Conservation (phyloP, 2,329 filamentous ascomycete species). For the Metarhizium humberi region DNA sequence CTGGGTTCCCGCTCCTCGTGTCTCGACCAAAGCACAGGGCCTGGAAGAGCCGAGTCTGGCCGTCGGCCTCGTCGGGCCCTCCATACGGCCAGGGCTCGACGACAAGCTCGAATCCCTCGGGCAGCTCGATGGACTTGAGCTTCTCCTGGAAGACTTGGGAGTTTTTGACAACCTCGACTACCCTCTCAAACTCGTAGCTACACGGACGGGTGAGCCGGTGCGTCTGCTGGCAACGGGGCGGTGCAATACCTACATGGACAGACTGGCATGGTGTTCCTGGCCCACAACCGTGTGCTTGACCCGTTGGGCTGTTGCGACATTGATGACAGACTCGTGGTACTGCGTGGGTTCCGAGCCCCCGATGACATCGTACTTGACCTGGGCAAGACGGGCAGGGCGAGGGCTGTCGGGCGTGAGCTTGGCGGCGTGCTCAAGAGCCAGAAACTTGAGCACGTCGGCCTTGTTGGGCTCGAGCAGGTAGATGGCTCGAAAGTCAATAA, state of each 20-base stretch:
- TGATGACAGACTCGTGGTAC: slow-evolving; percentile 26
- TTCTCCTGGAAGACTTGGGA: slow-evolving; percentile 23
- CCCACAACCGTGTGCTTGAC: slow-evolving; percentile 18
- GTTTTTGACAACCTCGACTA: slow-evolving; percentile 19
- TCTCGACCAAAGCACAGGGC: slow-evolving; percentile 23
- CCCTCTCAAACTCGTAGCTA: slow-evolving; percentile 25
- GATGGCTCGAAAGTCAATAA: slow-evolving; percentile 38
- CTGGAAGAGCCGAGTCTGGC: slow-evolving; percentile 22
- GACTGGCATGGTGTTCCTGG: slow-evolving; percentile 18
- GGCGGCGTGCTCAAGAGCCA: slow-evolving; percentile 32
- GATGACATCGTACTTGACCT: slow-evolving; percentile 30
- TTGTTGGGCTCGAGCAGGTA: slow-evolving; percentile 43
- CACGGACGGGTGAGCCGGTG: not conserved
- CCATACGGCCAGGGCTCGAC: slow-evolving; percentile 26
- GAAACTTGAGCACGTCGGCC: slow-evolving; percentile 31
- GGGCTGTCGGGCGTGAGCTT: slow-evolving; percentile 16
- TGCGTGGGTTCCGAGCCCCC: slow-evolving; percentile 13
- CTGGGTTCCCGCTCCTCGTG: slow-evolving; percentile 9
- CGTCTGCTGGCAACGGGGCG: not conserved
- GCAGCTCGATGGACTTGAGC: slow-evolving; percentile 16
- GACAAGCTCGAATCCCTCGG: slow-evolving; percentile 18
- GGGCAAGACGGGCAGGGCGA: slow-evolving; percentile 28
- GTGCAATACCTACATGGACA: slow-evolving; percentile 17
- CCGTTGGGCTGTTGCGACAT: slow-evolving; percentile 17
- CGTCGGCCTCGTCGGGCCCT: slow-evolving; percentile 19